Evolutionary conservation across 768 basidiomycete genomes (phyloP).

Genomic region (Russula virescens): DNA sequence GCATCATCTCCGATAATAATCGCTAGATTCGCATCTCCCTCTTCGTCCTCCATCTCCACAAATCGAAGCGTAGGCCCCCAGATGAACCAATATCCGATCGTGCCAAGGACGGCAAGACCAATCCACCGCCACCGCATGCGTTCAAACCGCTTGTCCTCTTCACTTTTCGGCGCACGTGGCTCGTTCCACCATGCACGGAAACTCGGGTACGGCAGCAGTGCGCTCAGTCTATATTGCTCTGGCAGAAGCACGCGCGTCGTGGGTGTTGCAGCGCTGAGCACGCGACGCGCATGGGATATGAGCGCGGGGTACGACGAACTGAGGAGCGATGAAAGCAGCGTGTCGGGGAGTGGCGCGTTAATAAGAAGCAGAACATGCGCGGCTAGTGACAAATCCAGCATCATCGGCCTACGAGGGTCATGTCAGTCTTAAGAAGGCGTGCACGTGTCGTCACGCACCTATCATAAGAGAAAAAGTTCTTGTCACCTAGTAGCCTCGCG

Average conservation of each 20-base stretch:
- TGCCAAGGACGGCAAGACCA: conserved; percentile 38
- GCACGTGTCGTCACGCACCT: conserved; percentile 33
- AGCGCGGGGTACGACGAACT: conserved; percentile 52
- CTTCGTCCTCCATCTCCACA: background rate
- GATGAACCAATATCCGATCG: conserved; percentile 34
- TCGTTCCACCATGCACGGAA: conserved; percentile 31
- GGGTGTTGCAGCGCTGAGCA: conserved; percentile 35
- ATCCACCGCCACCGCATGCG: conserved; percentile 51
- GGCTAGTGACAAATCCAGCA: conserved; percentile 60
- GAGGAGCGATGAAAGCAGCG: conserved; percentile 50
- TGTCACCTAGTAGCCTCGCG: conserved; percentile 45
- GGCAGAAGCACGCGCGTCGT: conserved; percentile 19
- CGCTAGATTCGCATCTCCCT: conserved; percentile 10
- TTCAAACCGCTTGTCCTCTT: conserved; percentile 44
- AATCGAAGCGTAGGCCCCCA: conserved; percentile 13
- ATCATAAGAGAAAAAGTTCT: conserved; percentile 47
- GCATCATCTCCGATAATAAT: conserved; percentile 4
- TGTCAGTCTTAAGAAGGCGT: background rate
- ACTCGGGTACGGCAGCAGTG: conserved; percentile 17
- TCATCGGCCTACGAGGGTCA: conserved; percentile 43
- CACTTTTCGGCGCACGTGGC: conserved; percentile 27
- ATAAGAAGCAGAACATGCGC: conserved; percentile 60
- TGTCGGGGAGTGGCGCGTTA: conserved; percentile 56
- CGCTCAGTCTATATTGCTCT: conserved; percentile 37
- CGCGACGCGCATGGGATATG: conserved; percentile 49